These are phyloP conservation scores for Avena sativa DNA, from an alignment of 176 grass and related monocot genomes.

Conservation along the genomic window DNA sequence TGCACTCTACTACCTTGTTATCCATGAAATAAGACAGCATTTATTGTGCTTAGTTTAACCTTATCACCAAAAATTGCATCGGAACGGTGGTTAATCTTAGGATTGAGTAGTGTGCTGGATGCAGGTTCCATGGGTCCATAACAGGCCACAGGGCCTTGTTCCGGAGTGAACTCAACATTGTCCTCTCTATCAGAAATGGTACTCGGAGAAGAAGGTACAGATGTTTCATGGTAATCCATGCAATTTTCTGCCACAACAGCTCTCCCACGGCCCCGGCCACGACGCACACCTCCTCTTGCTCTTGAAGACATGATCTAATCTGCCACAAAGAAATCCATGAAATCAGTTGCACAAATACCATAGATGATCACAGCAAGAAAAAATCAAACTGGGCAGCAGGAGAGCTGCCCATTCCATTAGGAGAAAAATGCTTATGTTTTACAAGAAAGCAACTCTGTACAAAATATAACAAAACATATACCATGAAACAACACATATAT, in stretches of 20 bases:
- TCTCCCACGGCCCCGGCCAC: slow-evolving; percentile 26
- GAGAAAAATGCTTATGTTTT: neutral
- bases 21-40: slow-evolving; percentile 6
- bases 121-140: slow-evolving; percentile 35
- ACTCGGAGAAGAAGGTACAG: slow-evolving; percentile 52
- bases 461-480: neutral
- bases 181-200: slow-evolving; percentile 57
- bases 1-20: neutral
- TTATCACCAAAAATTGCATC: slow-evolving; percentile 69
- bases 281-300: slow-evolving; percentile 40
- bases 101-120: slow-evolving; percentile 53
- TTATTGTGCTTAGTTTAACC: slow-evolving; percentile 42
- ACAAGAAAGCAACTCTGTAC: neutral
- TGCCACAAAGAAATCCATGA: slow-evolving; percentile 13
- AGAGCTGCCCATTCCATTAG: neutral
- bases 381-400: neutral
- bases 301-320: slow-evolving; percentile 49
- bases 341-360: slow-evolving; percentile 22
- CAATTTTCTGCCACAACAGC: slow-evolving; percentile 33
- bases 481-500: neutral
- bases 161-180: slow-evolving; percentile 22
- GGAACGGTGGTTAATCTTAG: slow-evolving; percentile 61
- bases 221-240: slow-evolving; percentile 42
- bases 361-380: neutral
- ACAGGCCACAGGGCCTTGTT: slow-evolving; percentile 31